Evolutionary conservation across 2,329 filamentous ascomycete genomes (phyloP).

Genomic region (Neofusicoccum ribis): DNA sequence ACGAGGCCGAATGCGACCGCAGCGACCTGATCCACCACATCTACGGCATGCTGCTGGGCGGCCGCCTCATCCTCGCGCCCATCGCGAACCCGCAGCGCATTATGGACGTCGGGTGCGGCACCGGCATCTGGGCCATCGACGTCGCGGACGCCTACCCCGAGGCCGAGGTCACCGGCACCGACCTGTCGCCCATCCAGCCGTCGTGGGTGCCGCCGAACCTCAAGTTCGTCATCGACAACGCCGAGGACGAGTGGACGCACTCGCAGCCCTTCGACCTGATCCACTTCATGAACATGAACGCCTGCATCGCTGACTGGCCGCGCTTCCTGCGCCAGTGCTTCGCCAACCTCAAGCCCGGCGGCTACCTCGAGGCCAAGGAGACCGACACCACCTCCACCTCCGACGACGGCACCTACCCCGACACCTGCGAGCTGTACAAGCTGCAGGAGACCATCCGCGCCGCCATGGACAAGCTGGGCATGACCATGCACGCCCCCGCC

Average conservation of each 20-base stretch:
- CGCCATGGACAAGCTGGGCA: slow-evolving; percentile 6
- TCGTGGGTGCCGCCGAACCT: slow-evolving; percentile 50
- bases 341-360: slow-evolving; percentile 48
- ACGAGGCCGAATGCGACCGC: slow-evolving; percentile 38
- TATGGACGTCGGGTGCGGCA: slow-evolving; percentile 36
- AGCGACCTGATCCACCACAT: slow-evolving; percentile 42
- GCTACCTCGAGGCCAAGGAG: slow-evolving; percentile 55
- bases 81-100: slow-evolving; percentile 26
- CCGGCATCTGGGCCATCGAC: slow-evolving; percentile 38
- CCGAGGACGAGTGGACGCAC: slow-evolving; percentile 36
- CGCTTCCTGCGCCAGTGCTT: slow-evolving; percentile 27
- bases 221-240: slow-evolving; percentile 53
- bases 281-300: slow-evolving; percentile 26
- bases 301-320: slow-evolving; percentile 29
- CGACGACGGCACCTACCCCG: slow-evolving; percentile 22
- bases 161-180: slow-evolving; percentile 44
- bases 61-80: slow-evolving; percentile 38
- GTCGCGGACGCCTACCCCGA: slow-evolving; percentile 36
- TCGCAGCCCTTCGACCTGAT: slow-evolving; percentile 29
- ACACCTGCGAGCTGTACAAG: slow-evolving; percentile 22
- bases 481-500: neutral
- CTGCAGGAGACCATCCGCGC: slow-evolving; percentile 10
- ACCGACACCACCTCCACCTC: slow-evolving; percentile 21
- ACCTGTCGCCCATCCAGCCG: slow-evolving; percentile 49
- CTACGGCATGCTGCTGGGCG: slow-evolving; percentile 36